Base-by-base conservation (phyloP, 306 rosid genomes). In the Vigna angularis region DNA sequence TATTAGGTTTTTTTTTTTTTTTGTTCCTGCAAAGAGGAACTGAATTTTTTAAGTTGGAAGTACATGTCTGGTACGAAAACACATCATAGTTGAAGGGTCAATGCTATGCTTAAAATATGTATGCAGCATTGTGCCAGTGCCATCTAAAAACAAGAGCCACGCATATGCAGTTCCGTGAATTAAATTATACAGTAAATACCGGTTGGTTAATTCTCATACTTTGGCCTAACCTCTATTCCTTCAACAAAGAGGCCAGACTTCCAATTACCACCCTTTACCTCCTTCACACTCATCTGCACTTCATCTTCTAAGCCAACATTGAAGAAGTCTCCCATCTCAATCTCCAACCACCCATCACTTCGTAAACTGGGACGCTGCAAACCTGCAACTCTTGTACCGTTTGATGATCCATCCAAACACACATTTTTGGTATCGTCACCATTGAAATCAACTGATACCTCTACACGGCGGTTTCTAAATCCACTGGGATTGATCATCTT, bases 171-270 rank as follows among this genome's bases (percentile, higher is more conserved):
- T 40, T 9, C 45, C 0, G 81, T 30, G 61, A 55, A 70, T 9
- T 68, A 68, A 26, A 58, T 44, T 72, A 12, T 20, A 72, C 52
- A 51, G 12, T 17, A 52, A 17, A 8, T 9, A 34, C 26, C 9
- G 9, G 44, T 66, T 77, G 48, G 32, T 71, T 38, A 66, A 57
- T 73, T 57, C 14, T 15, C 52, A 38, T 79, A 38, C 75, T 84
- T 82, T 6, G 93, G 91, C 86, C 91, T 89, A 68, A 93, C 66
- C 62, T 93, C 96, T 62, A 93, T 85, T 76, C 96, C 97, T 86
- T 93, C 86, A 26, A 93, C 7, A 17, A 89, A 28, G 44, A 90
- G 84, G 40, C 97, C 94, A 0, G 80, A 70, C 81, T 90, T 93
- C 94, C 85, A 84, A 13, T 67, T 20, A 22, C 87, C 85, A n/a